A percentile compares a stretch with the other conserved stretches of the same genome.
These are phyloP conservation scores for Pichia sp. DNA, from an alignment of 1,139 yeast species.

Conservation along the genomic window DNA sequence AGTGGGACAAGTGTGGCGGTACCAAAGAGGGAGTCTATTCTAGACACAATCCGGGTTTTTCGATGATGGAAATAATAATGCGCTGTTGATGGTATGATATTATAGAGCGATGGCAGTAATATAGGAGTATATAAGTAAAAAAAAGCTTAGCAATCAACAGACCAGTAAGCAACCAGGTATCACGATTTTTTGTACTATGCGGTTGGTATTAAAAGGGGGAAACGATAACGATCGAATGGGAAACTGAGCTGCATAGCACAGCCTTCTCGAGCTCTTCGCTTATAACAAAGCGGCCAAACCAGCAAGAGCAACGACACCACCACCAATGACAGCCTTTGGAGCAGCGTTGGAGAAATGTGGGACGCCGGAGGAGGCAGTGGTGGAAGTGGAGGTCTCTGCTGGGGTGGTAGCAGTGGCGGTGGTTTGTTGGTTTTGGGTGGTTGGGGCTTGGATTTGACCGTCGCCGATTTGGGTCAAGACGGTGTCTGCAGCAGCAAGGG, in stretches of 20 bases:
- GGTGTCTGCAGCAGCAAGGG: slow-evolving; percentile 26
- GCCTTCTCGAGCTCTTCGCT: not conserved
- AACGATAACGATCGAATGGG: not conserved
- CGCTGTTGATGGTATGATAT: no score
- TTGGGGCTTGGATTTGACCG: slow-evolving; percentile 26
- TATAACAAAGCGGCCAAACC: slow-evolving; percentile 27
- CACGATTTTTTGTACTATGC: not conserved
- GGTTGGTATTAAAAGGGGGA: no score
- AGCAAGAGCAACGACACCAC: slow-evolving; percentile 26
- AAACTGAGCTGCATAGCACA: not conserved
- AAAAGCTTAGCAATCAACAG: no score
- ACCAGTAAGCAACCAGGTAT: not conserved
- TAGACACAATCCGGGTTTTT: no score
- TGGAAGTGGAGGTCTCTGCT: slow-evolving; percentile 6
- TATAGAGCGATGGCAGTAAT: no score
- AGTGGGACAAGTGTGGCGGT: no score
- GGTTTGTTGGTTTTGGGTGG: slow-evolving; percentile 20
- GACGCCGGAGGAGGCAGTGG: slow-evolving; percentile 1
- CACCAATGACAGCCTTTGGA: slow-evolving; percentile 20
- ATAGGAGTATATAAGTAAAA: no score
- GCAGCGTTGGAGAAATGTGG: slow-evolving; percentile 18
- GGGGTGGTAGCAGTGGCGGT: slow-evolving; percentile 36
- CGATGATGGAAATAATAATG: no score
- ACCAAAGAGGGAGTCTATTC: no score
- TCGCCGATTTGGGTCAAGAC: slow-evolving; percentile 26